A percentile compares a stretch with the other conserved stretches of the same genome.
phyloP scores from a whole-genome alignment of 139 green algal species.

The Auxenochlorella pyrenoidosa region DNA sequence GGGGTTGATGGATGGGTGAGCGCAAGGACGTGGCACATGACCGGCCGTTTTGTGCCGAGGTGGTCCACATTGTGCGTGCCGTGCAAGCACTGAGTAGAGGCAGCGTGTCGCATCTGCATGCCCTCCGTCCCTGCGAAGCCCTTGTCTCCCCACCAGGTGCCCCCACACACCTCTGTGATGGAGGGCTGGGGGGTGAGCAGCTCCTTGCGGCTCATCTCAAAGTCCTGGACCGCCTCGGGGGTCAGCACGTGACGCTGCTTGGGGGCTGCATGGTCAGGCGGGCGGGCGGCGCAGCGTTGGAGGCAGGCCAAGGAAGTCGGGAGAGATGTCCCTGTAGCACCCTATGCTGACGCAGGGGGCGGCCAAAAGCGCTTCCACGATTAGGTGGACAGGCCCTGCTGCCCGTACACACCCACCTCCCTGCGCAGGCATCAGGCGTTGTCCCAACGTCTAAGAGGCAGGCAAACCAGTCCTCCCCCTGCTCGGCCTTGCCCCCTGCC shows the following conservation, averaged over 20 bases:
- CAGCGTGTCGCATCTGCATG: not conserved
- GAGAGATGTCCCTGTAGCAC: no score
- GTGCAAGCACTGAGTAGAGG: not conserved
- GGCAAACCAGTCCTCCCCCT: no score
- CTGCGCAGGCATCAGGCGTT: no score
- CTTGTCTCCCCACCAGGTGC: not conserved
- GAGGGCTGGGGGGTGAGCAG: not conserved
- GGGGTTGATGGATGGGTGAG: not conserved
- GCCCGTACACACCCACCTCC: no score
- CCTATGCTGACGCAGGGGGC: no score
- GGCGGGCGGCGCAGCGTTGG: not conserved
- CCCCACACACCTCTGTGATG: not conserved
- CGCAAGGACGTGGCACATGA: not conserved
- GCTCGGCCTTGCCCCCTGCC: no score
- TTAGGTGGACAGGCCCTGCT: no score
- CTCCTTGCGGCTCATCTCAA: conserved; percentile 8
- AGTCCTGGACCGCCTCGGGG: conserved; percentile 21
- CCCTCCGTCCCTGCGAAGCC: not conserved
- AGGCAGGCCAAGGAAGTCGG: no score
- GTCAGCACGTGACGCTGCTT: not conserved
- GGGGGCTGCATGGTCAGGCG: conserved; percentile 15
- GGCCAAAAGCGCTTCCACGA: no score
- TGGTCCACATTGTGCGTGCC: no score
- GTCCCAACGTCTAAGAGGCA: no score
- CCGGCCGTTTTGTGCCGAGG: not conserved